Conservation (phyloP, 371 early-diverging fungal species). For the Basidiobolus heterosporus region DNA sequence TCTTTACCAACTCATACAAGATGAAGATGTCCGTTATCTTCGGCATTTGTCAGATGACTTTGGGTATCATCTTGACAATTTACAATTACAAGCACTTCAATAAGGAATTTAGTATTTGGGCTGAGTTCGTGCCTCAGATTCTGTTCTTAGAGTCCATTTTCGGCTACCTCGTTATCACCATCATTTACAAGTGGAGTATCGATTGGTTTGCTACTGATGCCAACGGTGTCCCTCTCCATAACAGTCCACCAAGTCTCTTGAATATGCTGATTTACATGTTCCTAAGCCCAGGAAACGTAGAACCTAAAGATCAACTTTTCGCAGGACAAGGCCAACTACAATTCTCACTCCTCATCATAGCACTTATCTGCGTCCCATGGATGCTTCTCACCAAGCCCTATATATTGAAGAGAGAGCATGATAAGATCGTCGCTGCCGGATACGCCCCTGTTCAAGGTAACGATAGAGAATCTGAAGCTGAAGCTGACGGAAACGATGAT, state of each 20-base stretch:
- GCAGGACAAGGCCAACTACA: conserved; percentile 85
- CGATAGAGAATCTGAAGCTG: conserved; percentile 16
- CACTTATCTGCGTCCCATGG: conserved; percentile 92
- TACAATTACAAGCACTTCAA: conserved; percentile 83
- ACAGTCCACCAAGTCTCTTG: conserved; percentile 84
- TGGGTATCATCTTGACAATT: conserved; percentile 85
- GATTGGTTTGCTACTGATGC: conserved; percentile 66
- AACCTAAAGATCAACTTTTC: conserved; percentile 51
- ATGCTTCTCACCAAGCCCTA: conserved; percentile 95
- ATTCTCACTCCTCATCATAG: conserved; percentile 61
- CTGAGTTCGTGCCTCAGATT: conserved; percentile 89
- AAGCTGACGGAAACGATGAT: conserved; percentile 14
- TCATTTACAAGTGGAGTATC: conserved; percentile 94
- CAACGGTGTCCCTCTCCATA: conserved; percentile 40
- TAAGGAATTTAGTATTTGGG: conserved; percentile 61
- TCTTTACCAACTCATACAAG: conserved; percentile 98
- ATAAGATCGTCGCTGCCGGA: conserved; percentile 48
- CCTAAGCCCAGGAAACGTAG: conserved; percentile 82
- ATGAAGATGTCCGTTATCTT: conserved; percentile 98
- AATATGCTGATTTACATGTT: conserved; percentile 99
- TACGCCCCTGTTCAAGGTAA: conserved; percentile 47
- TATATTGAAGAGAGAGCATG: conserved; percentile 62
- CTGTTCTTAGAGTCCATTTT: conserved; percentile 85
- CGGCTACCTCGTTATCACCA: conserved; percentile 88
- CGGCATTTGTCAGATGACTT: conserved; percentile 96